A percentile compares a stretch with the other conserved stretches of the same genome.
Conservation (phyloP, 2,329 filamentous ascomycete species). For the Colletotrichum paranaense region DNA sequence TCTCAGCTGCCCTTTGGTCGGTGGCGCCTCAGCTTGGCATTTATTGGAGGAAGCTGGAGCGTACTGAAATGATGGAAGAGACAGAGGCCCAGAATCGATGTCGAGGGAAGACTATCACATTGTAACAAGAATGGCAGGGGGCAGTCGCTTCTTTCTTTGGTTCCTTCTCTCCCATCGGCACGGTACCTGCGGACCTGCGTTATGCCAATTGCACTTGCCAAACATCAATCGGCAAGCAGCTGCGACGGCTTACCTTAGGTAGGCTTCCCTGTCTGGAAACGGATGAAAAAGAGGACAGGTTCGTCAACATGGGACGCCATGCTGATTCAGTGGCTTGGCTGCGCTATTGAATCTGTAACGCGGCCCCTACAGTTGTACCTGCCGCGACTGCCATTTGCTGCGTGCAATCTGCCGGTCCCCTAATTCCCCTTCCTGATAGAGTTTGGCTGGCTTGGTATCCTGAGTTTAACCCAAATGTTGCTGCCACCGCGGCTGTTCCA, state of each 20-base stretch:
- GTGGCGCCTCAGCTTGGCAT: not conserved
- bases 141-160: too few species aligned
- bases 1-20: slow-evolving; percentile 26
- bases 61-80: not conserved
- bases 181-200: too few species aligned
- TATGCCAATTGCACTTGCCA: not conserved
- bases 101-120: not conserved
- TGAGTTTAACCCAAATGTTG: slow-evolving; percentile 20
- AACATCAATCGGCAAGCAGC: not conserved
- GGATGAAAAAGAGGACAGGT: not conserved
- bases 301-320: not conserved
- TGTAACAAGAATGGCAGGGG: not conserved
- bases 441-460: slow-evolving; percentile 19
- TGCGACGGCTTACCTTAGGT: not conserved
- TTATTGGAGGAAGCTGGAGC: not conserved
- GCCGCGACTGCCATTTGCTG: not conserved
- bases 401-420: not conserved
- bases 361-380: not conserved
- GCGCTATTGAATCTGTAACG: slow-evolving; percentile 7
- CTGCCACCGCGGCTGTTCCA: not conserved
- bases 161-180: too few species aligned
- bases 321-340: not conserved
- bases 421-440: not conserved
- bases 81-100: not conserved
- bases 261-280: slow-evolving; percentile 6